Conservation (phyloP, 169 alveolate genomes). For the Perkinsus olseni region DNA sequence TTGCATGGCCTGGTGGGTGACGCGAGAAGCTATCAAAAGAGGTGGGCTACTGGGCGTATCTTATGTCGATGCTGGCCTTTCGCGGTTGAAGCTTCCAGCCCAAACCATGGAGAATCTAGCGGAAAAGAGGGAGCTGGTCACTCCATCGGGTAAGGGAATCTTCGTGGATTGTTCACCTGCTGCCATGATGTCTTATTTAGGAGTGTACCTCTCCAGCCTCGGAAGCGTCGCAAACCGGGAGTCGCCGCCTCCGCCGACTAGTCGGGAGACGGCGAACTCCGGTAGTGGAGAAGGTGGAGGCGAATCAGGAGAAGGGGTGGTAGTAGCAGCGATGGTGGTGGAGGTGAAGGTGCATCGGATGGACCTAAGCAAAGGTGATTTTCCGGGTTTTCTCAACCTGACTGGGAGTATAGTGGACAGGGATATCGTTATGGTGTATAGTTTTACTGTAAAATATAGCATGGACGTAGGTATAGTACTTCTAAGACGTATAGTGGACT, state of each 20-base stretch:
- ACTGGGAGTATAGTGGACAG: too few species aligned
- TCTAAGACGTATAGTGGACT: too few species aligned
- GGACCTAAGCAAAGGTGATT: not conserved
- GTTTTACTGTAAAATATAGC: too few species aligned
- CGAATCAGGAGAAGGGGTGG: too few species aligned
- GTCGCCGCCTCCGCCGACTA: not conserved
- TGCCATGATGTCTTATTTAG: not conserved
- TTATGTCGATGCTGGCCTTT: not conserved
- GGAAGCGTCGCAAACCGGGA: not conserved
- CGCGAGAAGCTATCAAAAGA: not conserved
- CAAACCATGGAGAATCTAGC: not conserved
- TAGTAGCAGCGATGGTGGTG: not conserved
- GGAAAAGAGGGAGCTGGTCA: not conserved
- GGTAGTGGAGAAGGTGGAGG: not conserved
- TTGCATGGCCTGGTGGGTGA: not conserved
- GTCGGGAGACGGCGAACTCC: not conserved
- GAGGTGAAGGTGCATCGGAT: not conserved
- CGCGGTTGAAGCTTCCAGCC: not conserved
- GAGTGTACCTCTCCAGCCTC: not conserved
- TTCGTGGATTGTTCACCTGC: not conserved
- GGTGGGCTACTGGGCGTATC: not conserved
- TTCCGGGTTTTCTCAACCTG: too few species aligned
- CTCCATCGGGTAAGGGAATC: not conserved
- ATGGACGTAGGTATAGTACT: too few species aligned
- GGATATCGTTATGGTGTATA: too few species aligned